Evolutionary conservation across 768 basidiomycete genomes (phyloP).

Genomic region (Dictyophora rubrovolvata): DNA sequence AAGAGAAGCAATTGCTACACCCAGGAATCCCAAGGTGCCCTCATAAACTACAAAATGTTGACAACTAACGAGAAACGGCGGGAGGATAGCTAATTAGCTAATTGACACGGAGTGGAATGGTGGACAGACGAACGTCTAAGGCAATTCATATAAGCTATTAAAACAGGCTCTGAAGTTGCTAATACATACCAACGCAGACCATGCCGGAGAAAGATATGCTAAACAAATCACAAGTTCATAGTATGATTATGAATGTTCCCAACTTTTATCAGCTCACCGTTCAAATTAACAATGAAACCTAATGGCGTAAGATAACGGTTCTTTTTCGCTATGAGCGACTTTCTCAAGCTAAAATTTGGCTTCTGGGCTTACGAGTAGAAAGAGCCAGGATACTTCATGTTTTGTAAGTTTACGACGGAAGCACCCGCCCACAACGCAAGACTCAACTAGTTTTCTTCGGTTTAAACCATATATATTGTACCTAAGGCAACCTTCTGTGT

Average conservation of each 20-base stretch:
- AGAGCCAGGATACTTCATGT: neutral
- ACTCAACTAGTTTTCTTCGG: neutral
- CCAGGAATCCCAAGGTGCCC: constrained; percentile 1
- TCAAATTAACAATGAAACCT: constrained; percentile 3
- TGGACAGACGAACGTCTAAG: constrained; percentile 1
- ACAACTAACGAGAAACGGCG: neutral
- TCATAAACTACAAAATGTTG: constrained; percentile 6
- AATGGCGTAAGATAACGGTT: constrained; percentile 8
- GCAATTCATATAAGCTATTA: neutral
- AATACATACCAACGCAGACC: neutral
- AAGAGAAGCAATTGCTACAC: constrained; percentile 4
- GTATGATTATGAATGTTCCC: neutral
- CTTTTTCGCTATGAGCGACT: neutral
- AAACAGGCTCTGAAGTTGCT: neutral
- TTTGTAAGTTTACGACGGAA: no score
- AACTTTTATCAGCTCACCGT: neutral
- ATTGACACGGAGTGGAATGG: no score
- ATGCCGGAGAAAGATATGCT: constrained; percentile 1
- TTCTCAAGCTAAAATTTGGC: neutral
- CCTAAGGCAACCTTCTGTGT: neutral
- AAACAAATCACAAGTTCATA: neutral
- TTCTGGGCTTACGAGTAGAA: neutral
- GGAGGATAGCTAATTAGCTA: neutral
- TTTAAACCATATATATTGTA: constrained; percentile 4
- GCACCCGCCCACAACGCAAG: neutral